Base-by-base conservation (phyloP, 2,329 filamentous ascomycete species). In the Fusarium lateritium region DNA sequence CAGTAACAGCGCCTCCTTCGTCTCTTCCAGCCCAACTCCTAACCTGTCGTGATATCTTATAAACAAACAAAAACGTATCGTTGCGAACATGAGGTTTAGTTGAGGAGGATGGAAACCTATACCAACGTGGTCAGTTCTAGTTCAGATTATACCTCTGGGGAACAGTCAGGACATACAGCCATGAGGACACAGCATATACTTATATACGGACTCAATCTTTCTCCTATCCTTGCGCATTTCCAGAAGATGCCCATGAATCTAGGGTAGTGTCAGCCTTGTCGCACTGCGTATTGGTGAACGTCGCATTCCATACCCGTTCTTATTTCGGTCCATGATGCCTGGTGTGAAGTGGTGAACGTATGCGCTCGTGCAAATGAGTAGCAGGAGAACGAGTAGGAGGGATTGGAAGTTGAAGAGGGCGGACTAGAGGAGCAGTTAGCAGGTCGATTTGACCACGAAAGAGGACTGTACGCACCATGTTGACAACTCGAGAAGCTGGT, bases 341-440 rank as follows among this genome's bases (percentile, higher is more conserved):
- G 96, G 95, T 76, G 96, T 92, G 69, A 97, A 89, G 75, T 93
- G 92, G 84, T 98, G 96, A 58, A 94, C 88, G 82, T 99, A 98
- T 67, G 96, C 90, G 81, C 93, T 94, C 59, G 96, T 98, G 87
- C 96, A 99, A 78, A 98, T 97, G 73, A 97, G 89, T 73, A 99
- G 91, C 52, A 99, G 90, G 76, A 99, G 90, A 72, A 98, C 95
- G 75, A 98, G 89, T 74, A 99, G 89, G 73, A 98, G 92, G 62
- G 94, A 97, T 82, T 98, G 94, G 85, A 99, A 98, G 84, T 98
- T 98, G 90, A 99, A 98, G 76, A 99, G 91, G 56, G 96, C 96
- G 62, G 96, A 92, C 96, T 98, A 76, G 28, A 60, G 26, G 21
- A 17, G 34, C 17, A 36, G 62, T 74, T 61, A 74, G 67, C 22